Percentiles rank a stretch among this genome's conserved stretches.
These are phyloP conservation scores for Circinella umbellata DNA, from an alignment of 371 early-diverging fungal genomes.

Conservation along the genomic window DNA sequence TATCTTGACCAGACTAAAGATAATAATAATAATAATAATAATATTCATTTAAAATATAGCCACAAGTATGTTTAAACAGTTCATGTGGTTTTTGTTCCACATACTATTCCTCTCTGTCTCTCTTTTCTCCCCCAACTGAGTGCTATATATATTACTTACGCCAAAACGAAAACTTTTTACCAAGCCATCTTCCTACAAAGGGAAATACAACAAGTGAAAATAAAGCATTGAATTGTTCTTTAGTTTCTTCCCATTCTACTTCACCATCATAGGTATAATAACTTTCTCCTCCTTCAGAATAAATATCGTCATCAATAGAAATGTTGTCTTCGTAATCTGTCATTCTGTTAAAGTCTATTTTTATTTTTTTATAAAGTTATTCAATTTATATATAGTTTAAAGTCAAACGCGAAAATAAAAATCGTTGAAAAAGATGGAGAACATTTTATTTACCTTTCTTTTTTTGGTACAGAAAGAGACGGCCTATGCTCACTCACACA, in stretches of 20 bases:
- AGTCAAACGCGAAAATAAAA: no score
- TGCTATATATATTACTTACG: conserved; percentile 34
- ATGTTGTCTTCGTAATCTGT: conserved; percentile 29
- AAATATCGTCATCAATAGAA: conserved; percentile 33
- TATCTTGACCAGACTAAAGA: conserved; percentile 33
- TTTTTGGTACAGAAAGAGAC: no score
- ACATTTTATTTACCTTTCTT: no score
- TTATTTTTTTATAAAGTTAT: not conserved
- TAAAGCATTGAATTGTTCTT: conserved; percentile 57
- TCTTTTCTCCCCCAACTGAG: no score
- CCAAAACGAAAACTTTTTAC: conserved; percentile 64
- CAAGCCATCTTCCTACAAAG: conserved; percentile 62
- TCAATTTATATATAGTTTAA: no score
- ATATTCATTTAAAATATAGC: no score
- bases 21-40: not conserved
- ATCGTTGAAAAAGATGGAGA: no score
- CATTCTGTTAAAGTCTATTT: not conserved
- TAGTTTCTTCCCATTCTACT: conserved; percentile 69
- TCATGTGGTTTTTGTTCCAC: no score
- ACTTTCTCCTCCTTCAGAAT: conserved; percentile 28
- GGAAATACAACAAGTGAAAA: conserved; percentile 66
- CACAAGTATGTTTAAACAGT: no score
- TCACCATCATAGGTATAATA: conserved; percentile 55
- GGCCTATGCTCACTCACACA: no score
- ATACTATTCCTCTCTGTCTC: no score